Percentiles rank a stretch among this genome's conserved stretches.
phyloP scores from a whole-genome alignment of 2,329 filamentous ascomycete species.

The Metarhizium rileyi region DNA sequence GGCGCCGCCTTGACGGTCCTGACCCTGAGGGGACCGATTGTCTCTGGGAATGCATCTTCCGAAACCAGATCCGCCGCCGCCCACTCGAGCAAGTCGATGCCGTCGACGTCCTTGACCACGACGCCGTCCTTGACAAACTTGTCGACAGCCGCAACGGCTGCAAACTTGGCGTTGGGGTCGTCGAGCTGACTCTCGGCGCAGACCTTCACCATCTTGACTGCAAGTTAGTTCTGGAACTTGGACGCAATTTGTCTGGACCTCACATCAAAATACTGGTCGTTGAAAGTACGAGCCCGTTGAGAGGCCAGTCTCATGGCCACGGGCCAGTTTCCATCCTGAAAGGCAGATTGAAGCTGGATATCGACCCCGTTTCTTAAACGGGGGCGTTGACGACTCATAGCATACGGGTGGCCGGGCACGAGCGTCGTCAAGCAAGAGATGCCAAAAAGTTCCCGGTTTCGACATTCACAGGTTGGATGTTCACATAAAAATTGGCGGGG shows the following conservation, averaged over 20 bases:
- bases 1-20: slow-evolving; percentile 44
- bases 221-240: slow-evolving; percentile 2
- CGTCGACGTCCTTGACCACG: slow-evolving; percentile 38
- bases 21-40: slow-evolving; percentile 39
- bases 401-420: slow-evolving; percentile 5
- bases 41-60: slow-evolving; percentile 33
- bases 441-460: no score
- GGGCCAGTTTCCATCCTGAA: slow-evolving; percentile 44
- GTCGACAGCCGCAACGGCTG: slow-evolving; percentile 34
- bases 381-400: slow-evolving; percentile 26
- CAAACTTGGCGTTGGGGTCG: slow-evolving; percentile 34
- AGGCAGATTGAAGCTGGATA: slow-evolving; percentile 45
- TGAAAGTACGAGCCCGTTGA: slow-evolving; percentile 36
- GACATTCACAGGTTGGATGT: neutral
- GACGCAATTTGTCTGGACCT: neutral
- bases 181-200: slow-evolving; percentile 44
- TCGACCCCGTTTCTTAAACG: slow-evolving; percentile 40
- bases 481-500: neutral
- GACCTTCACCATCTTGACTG: slow-evolving; percentile 32
- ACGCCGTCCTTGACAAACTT: slow-evolving; percentile 36
- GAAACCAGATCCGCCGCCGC: slow-evolving; percentile 30
- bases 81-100: slow-evolving; percentile 46
- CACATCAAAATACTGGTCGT: slow-evolving; percentile 49
- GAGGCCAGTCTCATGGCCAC: slow-evolving; percentile 41
- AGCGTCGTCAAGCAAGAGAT: neutral